Conservation (phyloP, 331 rosid genomes). For the Acacia concinna region DNA sequence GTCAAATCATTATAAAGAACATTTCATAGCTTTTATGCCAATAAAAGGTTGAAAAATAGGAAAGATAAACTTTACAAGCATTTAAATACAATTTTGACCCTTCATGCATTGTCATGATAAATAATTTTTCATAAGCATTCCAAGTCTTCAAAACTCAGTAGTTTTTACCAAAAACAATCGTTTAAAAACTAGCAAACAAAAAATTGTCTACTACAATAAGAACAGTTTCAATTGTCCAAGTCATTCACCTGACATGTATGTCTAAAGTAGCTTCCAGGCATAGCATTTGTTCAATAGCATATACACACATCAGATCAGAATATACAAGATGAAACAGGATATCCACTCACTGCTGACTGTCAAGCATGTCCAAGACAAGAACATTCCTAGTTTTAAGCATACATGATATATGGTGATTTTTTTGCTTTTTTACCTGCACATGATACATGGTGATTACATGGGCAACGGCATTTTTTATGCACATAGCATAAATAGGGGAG, state of each 20-base stretch:
- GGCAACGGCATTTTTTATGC: not conserved
- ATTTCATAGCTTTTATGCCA: constrained; percentile 35
- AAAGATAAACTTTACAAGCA: constrained; percentile 10
- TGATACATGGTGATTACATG: not conserved
- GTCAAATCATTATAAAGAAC: constrained; percentile 40
- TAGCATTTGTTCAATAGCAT: not conserved
- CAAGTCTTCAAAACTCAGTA: not conserved
- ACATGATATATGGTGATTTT: not conserved
- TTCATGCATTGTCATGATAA: not conserved
- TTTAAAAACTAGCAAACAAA: not conserved
- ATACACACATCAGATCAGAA: not conserved
- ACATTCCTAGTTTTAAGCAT: not conserved
- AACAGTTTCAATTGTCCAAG: not conserved
- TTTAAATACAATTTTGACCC: not conserved
- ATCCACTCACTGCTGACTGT: not conserved
- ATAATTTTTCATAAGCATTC: not conserved
- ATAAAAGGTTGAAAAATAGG: constrained; percentile 8
- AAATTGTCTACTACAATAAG: not conserved
- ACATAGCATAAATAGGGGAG: not conserved
- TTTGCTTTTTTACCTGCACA: too few species aligned
- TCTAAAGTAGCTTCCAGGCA: not conserved
- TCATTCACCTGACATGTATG: not conserved
- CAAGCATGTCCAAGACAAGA: not conserved
- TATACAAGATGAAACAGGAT: not conserved
- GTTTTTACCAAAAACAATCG: not conserved